Percentiles rank a stretch among this genome's conserved stretches.
Evolutionary conservation across 768 basidiomycete species (phyloP).

Genomic region (Chalciporus piperatus): DNA sequence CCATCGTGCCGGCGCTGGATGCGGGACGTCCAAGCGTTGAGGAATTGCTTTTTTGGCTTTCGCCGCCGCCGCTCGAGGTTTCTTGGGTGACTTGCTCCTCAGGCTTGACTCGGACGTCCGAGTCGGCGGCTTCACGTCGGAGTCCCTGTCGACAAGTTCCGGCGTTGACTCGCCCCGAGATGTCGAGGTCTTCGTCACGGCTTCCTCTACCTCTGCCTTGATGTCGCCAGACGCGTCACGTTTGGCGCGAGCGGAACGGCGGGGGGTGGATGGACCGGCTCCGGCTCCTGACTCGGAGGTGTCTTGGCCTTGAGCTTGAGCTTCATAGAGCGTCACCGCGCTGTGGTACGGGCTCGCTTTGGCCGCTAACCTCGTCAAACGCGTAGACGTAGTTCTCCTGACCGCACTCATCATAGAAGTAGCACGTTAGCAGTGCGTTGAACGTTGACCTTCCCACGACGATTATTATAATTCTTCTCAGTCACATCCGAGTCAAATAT

Average conservation of each 20-base stretch:
- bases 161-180: no score
- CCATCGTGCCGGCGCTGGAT: conserved; percentile 69
- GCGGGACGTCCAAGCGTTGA: conserved; percentile 53
- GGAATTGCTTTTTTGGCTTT: conserved; percentile 53
- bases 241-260: conserved; percentile 32
- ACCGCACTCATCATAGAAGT: conserved; percentile 18
- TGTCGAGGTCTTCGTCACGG: not conserved
- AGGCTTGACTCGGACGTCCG: no score
- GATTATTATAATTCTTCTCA: no score
- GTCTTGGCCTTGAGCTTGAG: no score
- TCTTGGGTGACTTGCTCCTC: conserved; percentile 41
- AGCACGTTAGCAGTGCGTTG: no score
- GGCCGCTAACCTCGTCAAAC: conserved; percentile 34
- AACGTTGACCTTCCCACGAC: no score
- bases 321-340: conserved; percentile 41
- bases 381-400: conserved; percentile 27
- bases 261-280: conserved; percentile 15
- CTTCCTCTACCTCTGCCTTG: not conserved
- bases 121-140: not conserved
- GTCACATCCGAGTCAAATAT: no score
- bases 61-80: no score
- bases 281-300: no score
- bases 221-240: conserved; percentile 8
- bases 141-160: not conserved
- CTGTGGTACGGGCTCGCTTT: conserved; percentile 44